A percentile compares a stretch with the other conserved stretches of the same genome.
phyloP scores from a whole-genome alignment of 139 green algal species.

The Chlorella sp. region DNA sequence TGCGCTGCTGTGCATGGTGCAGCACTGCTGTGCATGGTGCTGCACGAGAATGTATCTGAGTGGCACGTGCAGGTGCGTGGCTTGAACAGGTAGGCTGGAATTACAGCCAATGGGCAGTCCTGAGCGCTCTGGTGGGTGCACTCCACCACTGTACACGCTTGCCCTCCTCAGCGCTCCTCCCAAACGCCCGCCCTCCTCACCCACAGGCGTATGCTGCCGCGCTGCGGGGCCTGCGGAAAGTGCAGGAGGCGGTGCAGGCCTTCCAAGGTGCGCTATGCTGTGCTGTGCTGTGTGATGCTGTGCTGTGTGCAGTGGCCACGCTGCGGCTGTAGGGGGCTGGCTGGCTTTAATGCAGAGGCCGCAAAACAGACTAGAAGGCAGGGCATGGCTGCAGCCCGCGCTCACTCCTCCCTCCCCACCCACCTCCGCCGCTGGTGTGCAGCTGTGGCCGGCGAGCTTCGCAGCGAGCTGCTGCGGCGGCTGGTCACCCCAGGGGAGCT shows the following conservation, averaged over 20 bases:
- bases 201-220: slow-evolving; percentile 70
- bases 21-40: not conserved
- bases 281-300: no score
- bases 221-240: slow-evolving; percentile 67
- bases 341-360: no score
- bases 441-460: slow-evolving; percentile 21
- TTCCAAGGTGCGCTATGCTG: slow-evolving; percentile 47
- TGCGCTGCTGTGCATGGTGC: not conserved
- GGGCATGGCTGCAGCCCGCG: no score
- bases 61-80: not conserved
- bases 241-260: slow-evolving; percentile 45
- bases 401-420: not conserved
- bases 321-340: no score
- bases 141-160: no score
- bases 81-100: no score
- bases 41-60: not conserved
- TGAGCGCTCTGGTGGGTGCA: no score
- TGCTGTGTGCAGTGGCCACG: no score
- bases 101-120: no score
- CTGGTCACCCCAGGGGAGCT: slow-evolving; percentile 43
- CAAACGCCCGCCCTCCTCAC: not conserved
- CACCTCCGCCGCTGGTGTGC: not conserved
- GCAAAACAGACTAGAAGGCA: no score
- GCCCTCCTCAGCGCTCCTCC: not conserved
- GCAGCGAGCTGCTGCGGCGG: slow-evolving; percentile 41